Evolutionary conservation across 495 filamentous ascomycete species (phyloP).

Genomic region (Parmelia sp.): DNA sequence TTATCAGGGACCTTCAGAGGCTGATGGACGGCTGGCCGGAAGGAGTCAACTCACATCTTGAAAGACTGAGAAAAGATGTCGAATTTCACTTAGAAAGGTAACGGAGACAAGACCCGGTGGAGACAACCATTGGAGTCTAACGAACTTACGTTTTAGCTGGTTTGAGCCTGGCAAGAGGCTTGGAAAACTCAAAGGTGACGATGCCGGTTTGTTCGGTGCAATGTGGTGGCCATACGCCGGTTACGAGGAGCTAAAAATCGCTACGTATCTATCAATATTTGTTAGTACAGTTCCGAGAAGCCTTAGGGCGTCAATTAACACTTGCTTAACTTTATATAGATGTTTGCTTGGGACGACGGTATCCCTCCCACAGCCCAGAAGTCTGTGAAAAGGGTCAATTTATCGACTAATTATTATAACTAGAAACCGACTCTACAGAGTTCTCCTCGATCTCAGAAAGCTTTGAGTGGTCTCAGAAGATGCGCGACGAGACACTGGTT

Average conservation of each 20-base stretch:
- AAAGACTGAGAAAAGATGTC: background rate
- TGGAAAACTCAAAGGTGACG: background rate
- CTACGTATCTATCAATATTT: background rate
- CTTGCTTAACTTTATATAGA: background rate
- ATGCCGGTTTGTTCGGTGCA: background rate
- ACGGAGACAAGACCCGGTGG: background rate
- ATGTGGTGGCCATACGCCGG: slow-evolving; percentile 4
- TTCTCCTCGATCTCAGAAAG: background rate
- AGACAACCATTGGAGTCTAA: background rate
- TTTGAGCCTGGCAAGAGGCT: slow-evolving; percentile 1
- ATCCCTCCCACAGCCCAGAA: background rate
- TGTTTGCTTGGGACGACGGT: slow-evolving; percentile 8
- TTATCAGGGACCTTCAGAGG: background rate
- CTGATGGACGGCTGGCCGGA: background rate
- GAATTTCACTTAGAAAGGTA: background rate
- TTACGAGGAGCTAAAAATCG: slow-evolving; percentile 2
- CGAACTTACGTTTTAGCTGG: background rate
- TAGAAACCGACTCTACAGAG: slow-evolving; percentile 6
- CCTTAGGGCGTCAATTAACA: background rate
- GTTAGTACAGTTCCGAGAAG: background rate
- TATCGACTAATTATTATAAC: background rate
- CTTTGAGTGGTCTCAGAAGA: background rate
- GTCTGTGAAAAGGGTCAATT: background rate
- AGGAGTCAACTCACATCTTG: background rate
- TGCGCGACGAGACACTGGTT: background rate